Base-by-base conservation (phyloP, 1,284 basidiomycete species). In the Cutaneotrichosporon sp. region DNA sequence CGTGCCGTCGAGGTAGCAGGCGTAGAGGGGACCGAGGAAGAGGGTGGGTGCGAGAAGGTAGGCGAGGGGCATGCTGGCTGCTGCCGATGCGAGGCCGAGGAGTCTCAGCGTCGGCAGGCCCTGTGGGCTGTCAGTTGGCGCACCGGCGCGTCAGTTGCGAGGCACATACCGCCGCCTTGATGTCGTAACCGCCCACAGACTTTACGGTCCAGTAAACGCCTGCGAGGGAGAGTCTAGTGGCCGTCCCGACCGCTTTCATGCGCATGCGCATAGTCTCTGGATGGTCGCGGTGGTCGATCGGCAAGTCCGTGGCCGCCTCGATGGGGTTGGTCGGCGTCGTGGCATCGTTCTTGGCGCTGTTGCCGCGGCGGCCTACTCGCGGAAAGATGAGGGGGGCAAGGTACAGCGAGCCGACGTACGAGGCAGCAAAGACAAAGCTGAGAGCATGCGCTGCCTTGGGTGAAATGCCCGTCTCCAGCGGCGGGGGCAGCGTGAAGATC, bases 1-100 rank as follows among this genome's bases (percentile, higher is more conserved):
- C 8, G 77, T 67, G 3, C 73, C 64, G 7, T 77, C 77, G 1
- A 91, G 76, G 58, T 76, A 86, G 14, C 66, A 76, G 5, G 80
- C 82, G 63, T 86, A 89, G 0, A 97, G 74, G 0, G 92, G 90
- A 0, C 94, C 94, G 4, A 84, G 69, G 69, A 88, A 94, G n/a
- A 97, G 79, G 21, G 83, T 60, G 0, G 88, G 87, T 0, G 87
- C 85, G 26, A 96, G 77, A 10, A 88, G 69, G 62, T 84, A 84
- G 0, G 88, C 80, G 2, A 78, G 60, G 37, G 58, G 54, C 45
- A 48, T 61, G 34, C 33, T 53, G 20, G 17, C 46, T 21, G 34
- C 50, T 46, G 46, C 48, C 10, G 57, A 60, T 4, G 57, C 61
- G 38, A 73, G 50, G 3, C 71, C 71, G 8, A 70, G 56, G 5